These are phyloP conservation scores for Boletus fagicola DNA, from an alignment of 768 basidiomycete species.

Conservation along the genomic window DNA sequence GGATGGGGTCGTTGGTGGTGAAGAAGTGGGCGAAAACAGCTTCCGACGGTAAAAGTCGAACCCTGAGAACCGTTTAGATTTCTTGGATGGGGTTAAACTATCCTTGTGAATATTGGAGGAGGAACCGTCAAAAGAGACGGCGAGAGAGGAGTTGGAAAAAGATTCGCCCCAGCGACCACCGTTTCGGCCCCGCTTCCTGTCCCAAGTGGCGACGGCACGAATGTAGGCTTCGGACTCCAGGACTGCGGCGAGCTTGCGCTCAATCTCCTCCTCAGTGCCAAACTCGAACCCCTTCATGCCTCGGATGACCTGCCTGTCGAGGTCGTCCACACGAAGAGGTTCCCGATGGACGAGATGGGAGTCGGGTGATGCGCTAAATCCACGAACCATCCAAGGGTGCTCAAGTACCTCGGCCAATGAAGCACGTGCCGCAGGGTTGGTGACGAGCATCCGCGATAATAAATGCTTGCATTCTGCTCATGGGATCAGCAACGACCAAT, in stretches of 20 bases:
- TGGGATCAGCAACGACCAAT: slow-evolving; percentile 11
- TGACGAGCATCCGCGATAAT: slow-evolving; percentile 93
- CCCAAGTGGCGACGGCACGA: slow-evolving; percentile 74
- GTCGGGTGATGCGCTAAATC: slow-evolving; percentile 76
- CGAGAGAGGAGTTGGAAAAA: slow-evolving; percentile 67
- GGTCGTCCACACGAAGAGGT: slow-evolving; percentile 83
- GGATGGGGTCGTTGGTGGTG: slow-evolving; percentile 51
- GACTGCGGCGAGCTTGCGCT: slow-evolving; percentile 65
- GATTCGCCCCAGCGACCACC: slow-evolving; percentile 50
- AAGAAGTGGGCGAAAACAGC: slow-evolving; percentile 60
- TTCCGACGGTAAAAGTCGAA: slow-evolving; percentile 94
- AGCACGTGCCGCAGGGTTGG: slow-evolving; percentile 83
- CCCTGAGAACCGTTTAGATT: slow-evolving; percentile 85
- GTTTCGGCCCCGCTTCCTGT: slow-evolving; percentile 57
- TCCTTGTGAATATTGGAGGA: slow-evolving; percentile 44
- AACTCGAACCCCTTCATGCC: slow-evolving; percentile 98
- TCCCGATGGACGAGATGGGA: slow-evolving; percentile 86
- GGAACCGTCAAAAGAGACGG: slow-evolving; percentile 56
- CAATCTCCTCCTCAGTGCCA: slow-evolving; percentile 84
- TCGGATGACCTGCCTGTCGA: slow-evolving; percentile 81
- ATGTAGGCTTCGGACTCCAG: slow-evolving; percentile 78
- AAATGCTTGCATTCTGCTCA: slow-evolving; percentile 87
- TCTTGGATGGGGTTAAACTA: slow-evolving; percentile 48
- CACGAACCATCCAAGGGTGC: slow-evolving; percentile 93
- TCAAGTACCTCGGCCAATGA: slow-evolving; percentile 78